Base-by-base conservation (phyloP, 1,284 basidiomycete genomes). In the Gymnopus androsaceus region DNA sequence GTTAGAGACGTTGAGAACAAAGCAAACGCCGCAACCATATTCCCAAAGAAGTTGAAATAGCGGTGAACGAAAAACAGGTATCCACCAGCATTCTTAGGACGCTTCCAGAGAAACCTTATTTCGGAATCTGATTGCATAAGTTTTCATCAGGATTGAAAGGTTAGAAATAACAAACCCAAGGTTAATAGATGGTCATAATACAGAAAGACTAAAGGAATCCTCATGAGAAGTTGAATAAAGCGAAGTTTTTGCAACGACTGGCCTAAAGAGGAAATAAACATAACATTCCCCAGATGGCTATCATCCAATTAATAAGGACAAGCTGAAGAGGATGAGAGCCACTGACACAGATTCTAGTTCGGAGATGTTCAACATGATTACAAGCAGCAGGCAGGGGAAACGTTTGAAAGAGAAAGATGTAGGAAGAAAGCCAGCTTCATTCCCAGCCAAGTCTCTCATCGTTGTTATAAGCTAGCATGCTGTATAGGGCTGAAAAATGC, bases 211-310 rank as follows among this genome's bases (percentile, higher is more conserved):
- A 19, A 14, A 25, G n/a, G n/a, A n/a, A n/a, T n/a, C n/a, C n/a
- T n/a, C n/a, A n/a, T n/a, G n/a, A n/a, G n/a, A n/a, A n/a, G n/a
- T n/a, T n/a, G n/a, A n/a, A n/a, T n/a, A n/a, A n/a, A n/a, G n/a
- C n/a, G 8, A 17, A 28, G 30, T 25, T 14, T 33, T 40, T 12
- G 17, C 19, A 11, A 5, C n/a, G 4, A 52, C 38, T 2, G 2
- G 44, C 51, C 40, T 42, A 31, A n/a, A 38, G 38, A 30, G 44
- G 8, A 52, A 14, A 52, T 52, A 40, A 6, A 52, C 23, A 41
- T 30, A 44, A 31, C 33, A 37, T 25, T 52, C n/a, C 8, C 51
- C 28, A 42, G 42, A 31, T 41, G 48, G 41, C 50, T 49, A 21
- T 5, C 25, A 9, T 4, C 17, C 12, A 25, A 28, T 5, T 40